A percentile compares a stretch with the other conserved stretches of the same genome.
phyloP scores from a whole-genome alignment of 2,329 filamentous ascomycete genomes.

The Apiospora malaysiana region DNA sequence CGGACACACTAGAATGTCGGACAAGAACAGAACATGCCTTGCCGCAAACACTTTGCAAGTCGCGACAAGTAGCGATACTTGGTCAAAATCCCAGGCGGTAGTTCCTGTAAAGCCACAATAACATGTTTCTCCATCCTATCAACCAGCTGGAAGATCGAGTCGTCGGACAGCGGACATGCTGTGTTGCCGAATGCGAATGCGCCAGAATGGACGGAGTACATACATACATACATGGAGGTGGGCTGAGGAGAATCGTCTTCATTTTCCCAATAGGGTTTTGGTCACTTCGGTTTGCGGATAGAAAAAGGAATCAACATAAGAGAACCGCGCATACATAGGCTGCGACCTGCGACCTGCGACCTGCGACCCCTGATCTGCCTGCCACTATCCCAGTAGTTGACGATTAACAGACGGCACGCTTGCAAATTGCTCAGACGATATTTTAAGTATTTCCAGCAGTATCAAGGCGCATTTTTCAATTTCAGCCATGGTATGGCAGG shows the following conservation, averaged over 20 bases:
- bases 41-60: neutral
- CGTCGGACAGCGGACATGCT: conserved; percentile 8
- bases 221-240: neutral
- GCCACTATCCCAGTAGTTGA: neutral
- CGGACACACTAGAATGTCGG: neutral
- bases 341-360: neutral
- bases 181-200: conserved; percentile 10
- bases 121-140: neutral
- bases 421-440: neutral
- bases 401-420: neutral
- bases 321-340: neutral
- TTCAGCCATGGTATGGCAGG: neutral
- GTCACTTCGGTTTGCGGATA: neutral
- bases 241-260: neutral
- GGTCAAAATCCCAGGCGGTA: neutral
- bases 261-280: neutral
- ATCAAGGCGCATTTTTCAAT: neutral
- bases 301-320: neutral
- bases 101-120: neutral
- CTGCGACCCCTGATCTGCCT: neutral
- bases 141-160: neutral
- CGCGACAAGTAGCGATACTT: conserved; percentile 6
- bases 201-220: neutral
- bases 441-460: neutral
- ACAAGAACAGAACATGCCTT: neutral